These are phyloP conservation scores for Santalum album DNA, from an alignment of 164 flowering plant genomes.

Conservation along the genomic window DNA sequence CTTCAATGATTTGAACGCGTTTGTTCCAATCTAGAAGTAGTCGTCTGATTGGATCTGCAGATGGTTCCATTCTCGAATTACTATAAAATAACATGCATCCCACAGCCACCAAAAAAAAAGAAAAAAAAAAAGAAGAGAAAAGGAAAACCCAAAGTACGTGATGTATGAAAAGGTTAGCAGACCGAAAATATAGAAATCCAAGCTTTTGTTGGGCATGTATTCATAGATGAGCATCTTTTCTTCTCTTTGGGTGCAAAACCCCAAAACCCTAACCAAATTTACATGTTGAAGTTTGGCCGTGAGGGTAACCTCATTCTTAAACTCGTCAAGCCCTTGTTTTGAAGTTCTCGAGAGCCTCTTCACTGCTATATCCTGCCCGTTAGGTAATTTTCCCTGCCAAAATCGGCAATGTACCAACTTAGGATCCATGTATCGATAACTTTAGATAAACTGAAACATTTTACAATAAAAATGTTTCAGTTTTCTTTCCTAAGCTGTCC, in stretches of 20 bases:
- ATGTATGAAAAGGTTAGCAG: too few relatives aligned
- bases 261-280: conserved; percentile 8
- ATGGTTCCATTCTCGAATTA: too few relatives aligned
- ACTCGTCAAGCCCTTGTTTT: conserved; percentile 11
- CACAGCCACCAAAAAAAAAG: too few relatives aligned
- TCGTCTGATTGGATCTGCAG: conserved; percentile 20
- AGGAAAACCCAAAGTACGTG: too few relatives aligned
- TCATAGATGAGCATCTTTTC: conserved; percentile 15
- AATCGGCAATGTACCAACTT: too few relatives aligned
- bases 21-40: conserved; percentile 17
- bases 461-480: too few relatives aligned
- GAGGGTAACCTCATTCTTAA: neutral
- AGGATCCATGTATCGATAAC: too few relatives aligned
- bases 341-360: conserved; percentile 13
- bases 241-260: conserved; percentile 8
- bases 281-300: conserved; percentile 10
- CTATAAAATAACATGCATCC: too few relatives aligned
- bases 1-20: conserved; percentile 24
- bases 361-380: conserved; percentile 13
- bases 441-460: too few relatives aligned
- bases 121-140: too few relatives aligned
- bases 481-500: too few relatives aligned
- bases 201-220: too few relatives aligned
- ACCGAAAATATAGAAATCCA: conserved; percentile 13
- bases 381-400: conserved; percentile 6